Evolutionary conservation across 1,284 basidiomycete species (phyloP).

Genomic region (Serendipita sp.): DNA sequence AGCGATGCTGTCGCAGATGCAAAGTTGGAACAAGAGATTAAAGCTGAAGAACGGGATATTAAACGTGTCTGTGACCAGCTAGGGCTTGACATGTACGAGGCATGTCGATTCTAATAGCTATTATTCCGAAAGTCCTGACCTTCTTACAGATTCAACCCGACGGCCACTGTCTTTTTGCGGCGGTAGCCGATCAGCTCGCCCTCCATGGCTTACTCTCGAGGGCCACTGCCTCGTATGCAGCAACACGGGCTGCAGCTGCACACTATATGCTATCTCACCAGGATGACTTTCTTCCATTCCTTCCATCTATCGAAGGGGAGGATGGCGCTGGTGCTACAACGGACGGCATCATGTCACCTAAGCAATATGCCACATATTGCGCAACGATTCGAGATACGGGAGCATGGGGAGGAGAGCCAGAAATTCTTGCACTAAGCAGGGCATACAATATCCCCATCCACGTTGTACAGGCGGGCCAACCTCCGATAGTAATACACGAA

Average conservation of each 20-base stretch:
- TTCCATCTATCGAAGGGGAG: slow-evolving; percentile 65
- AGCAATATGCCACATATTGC: slow-evolving; percentile 70
- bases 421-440: slow-evolving; percentile 80
- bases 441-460: slow-evolving; percentile 82
- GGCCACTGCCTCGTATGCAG: slow-evolving; percentile 40
- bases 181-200: slow-evolving; percentile 78
- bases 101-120: slow-evolving; percentile 20
- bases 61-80: slow-evolving; percentile 51
- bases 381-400: slow-evolving; percentile 66
- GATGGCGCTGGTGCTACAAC: slow-evolving; percentile 57
- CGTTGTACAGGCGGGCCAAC: slow-evolving; percentile 75
- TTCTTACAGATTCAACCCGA: slow-evolving; percentile 72
- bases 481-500: slow-evolving; percentile 72
- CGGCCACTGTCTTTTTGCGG: slow-evolving; percentile 89
- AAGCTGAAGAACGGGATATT: slow-evolving; percentile 62
- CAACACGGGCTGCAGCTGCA: slow-evolving; percentile 59
- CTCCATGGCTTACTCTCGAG: slow-evolving; percentile 45
- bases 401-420: slow-evolving; percentile 95
- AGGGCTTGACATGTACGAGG: slow-evolving; percentile 58
- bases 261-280: slow-evolving; percentile 72
- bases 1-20: slow-evolving; percentile 51
- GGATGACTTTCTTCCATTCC: slow-evolving; percentile 89
- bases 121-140: neutral
- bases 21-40: slow-evolving; percentile 51
- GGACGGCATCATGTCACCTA: slow-evolving; percentile 56